phyloP scores from a whole-genome alignment of 2,329 filamentous ascomycete species.

The Aspergillus felis region DNA sequence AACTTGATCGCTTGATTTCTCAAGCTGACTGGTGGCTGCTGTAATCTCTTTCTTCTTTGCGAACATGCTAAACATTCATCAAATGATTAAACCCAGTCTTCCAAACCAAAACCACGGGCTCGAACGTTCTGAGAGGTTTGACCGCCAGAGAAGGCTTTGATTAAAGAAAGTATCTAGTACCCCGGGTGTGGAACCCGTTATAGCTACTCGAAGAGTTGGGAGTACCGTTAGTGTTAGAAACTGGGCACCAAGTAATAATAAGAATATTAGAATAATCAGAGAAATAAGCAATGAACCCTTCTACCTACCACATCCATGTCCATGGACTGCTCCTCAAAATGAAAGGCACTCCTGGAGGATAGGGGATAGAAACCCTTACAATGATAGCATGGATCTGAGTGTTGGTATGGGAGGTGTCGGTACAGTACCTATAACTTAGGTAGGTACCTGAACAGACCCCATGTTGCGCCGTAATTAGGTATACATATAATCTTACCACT shows the following conservation, averaged over 20 bases:
- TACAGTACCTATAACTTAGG: no score
- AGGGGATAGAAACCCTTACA: not conserved
- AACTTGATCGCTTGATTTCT: not conserved
- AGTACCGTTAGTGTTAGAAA: not conserved
- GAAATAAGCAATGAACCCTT: not conserved
- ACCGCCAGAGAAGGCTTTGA: conserved; percentile 16
- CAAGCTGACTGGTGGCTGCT: not conserved
- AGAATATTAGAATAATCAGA: not conserved
- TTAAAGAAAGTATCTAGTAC: conserved; percentile 16
- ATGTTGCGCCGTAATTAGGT: not conserved
- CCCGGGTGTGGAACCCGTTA: conserved; percentile 10
- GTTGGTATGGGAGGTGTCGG: no score
- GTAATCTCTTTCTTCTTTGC: conserved; percentile 1
- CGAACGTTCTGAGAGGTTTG: conserved; percentile 18
- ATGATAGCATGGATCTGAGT: no score
- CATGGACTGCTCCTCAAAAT: not conserved
- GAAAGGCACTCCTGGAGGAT: not conserved
- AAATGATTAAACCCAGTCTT: conserved; percentile 9
- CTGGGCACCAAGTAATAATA: not conserved
- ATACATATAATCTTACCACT: not conserved
- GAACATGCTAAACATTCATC: conserved; percentile 4
- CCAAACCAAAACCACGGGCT: conserved; percentile 13
- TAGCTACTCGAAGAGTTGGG: not conserved
- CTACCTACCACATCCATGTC: not conserved
- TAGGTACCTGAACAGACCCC: no score